Evolutionary conservation across 306 rosid genomes (phyloP).

Genomic region (Castanea mollissima): DNA sequence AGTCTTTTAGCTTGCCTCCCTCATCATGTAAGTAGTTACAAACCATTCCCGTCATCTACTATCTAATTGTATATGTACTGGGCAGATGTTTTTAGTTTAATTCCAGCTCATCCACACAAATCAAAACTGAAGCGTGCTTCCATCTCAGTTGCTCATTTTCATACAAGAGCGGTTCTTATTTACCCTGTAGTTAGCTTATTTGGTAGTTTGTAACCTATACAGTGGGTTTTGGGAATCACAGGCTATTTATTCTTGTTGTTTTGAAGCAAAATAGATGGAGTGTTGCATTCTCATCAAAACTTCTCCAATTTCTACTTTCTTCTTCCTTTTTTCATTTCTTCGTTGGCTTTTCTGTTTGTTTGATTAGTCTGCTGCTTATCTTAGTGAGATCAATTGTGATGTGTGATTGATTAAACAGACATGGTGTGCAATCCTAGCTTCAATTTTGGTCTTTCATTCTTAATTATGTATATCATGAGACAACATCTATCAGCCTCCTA

Average conservation of each 20-base stretch:
- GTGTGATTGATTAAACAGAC: neutral
- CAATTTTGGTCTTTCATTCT: neutral
- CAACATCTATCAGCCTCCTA: neutral
- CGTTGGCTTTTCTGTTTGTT: too few relatives aligned
- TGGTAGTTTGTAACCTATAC: neutral
- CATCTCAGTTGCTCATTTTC: neutral
- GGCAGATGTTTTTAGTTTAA: slow-evolving; percentile 27
- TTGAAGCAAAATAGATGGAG: neutral
- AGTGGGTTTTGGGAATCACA: neutral
- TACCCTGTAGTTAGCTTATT: neutral
- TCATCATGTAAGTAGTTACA: slow-evolving; percentile 8
- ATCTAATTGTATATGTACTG: slow-evolving; percentile 33
- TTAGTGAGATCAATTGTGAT: neutral
- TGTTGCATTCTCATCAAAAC: neutral
- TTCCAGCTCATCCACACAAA: neutral
- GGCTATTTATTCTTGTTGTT: neutral
- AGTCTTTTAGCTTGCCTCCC: neutral
- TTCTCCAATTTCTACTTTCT: neutral
- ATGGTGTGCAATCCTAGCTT: neutral
- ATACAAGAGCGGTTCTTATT: neutral
- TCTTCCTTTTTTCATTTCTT: neutral
- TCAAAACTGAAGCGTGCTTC: neutral
- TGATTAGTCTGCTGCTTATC: neutral
- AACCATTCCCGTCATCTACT: slow-evolving; percentile 16
- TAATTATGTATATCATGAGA: neutral